Conservation (phyloP, 148 eudicot genomes). For the Silene conica region DNA sequence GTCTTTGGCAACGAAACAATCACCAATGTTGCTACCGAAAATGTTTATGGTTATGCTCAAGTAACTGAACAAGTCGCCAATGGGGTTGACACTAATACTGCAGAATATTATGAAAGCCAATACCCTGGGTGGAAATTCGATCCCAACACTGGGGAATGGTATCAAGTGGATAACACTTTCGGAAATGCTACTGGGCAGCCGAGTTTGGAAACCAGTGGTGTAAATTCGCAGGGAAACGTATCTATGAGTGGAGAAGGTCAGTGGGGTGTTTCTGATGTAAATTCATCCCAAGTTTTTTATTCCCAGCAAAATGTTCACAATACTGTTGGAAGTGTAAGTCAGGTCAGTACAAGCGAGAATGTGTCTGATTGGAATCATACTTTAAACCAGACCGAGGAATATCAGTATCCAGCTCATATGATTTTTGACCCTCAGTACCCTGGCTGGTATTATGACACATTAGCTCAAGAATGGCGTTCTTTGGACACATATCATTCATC, state of each 20-base stretch:
- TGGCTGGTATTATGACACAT: constrained; percentile 89
- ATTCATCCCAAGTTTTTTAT: constrained; percentile 44
- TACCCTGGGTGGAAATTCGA: constrained; percentile 98
- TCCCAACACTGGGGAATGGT: constrained; percentile 77
- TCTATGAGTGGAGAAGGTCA: constrained; percentile 25
- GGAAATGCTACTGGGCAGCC: constrained; percentile 29
- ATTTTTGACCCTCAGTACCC: constrained; percentile 84
- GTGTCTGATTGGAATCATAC: constrained; percentile 51
- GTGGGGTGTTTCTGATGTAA: constrained; percentile 39
- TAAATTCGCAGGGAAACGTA: constrained; percentile 30
- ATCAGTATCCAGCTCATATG: constrained; percentile 71
- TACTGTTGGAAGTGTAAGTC: constrained; percentile 42
- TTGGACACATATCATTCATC: constrained; percentile 53
- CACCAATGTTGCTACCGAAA: constrained; percentile 10
- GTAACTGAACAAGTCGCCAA: constrained; percentile 34
- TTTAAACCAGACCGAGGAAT: constrained; percentile 35
- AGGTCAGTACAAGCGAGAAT: constrained; percentile 40
- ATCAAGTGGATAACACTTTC: constrained; percentile 58
- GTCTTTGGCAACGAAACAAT: constrained; percentile 29
- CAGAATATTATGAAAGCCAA: constrained; percentile 57
- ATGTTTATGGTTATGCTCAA: constrained; percentile 20
- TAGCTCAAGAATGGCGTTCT: constrained; percentile 56
- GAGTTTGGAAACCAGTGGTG: constrained; percentile 10
- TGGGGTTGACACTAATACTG: constrained; percentile 42
- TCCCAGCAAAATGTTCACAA: constrained; percentile 59